Evolutionary conservation across 352 stramenopile genomes (phyloP), one percentile per base, ranked within the genome.

Genomic region (Stephanocyclus meneghinianus): DNA sequence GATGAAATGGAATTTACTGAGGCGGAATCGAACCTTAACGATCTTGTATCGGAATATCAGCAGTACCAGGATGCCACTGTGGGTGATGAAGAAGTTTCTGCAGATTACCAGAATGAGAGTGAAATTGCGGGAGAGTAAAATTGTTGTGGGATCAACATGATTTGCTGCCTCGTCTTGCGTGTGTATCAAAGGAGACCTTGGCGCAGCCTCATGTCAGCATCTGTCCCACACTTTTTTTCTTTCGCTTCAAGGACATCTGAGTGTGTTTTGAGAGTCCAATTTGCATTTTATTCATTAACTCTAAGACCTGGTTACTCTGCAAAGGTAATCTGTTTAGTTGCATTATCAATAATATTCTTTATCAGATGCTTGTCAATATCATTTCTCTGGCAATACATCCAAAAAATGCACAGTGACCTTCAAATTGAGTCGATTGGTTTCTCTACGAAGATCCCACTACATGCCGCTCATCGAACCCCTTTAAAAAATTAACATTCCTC

Each of bases 1-100:
- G 97, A 99, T 83, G 97, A 99, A 91, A 99, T 99, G 97, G 97
- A 99, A 91, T 99, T 99, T 93, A 99, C 97, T 57, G 97, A 99
- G 93, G 97, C 97, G 42, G 97, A 99, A 91, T 99, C 96, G 72
- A 99, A 99, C 96, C 98, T 99, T 96, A 99, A 99, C 91, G 98
- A 99, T 91, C 91, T 99, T 71, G 97, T 99, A 61, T 99, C 97
- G 60, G 98, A 99, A 91, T 99, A 99, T 93, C 98, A 99, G 92
- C 98, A 99, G 90, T 99, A 99, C 93, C 98, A 99, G 89, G 97
- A 99, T 81, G 97, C 97, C 50, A 99, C 97, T 71, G 96, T 96
- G 85, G 97, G 99, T 90, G 97, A 97, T 59, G 84, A 93, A 13
- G 87, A 90, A 55, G 53, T 87, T 56, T 77, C 67, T 26, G 87